Conservation (phyloP, 208 protist species). For the Acanthamoeba royreba region DNA sequence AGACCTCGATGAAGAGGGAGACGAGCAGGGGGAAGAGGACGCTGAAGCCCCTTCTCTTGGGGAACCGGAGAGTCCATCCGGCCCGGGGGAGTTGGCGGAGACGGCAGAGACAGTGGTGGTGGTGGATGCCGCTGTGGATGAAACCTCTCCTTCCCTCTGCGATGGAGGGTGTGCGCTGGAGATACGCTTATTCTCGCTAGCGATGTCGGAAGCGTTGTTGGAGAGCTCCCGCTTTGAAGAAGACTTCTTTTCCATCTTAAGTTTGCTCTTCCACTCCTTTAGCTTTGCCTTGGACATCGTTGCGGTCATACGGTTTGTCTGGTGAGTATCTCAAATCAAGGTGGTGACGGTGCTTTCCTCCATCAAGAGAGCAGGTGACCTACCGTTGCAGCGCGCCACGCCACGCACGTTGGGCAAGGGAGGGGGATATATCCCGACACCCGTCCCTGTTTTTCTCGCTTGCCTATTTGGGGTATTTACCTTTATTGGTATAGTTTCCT, state of each 20-base stretch:
- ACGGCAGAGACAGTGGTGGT: too few relatives aligned
- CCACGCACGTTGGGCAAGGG: too few relatives aligned
- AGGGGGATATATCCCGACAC: too few relatives aligned
- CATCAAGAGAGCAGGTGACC: not conserved
- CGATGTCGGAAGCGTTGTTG: not conserved
- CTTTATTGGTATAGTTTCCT: too few relatives aligned
- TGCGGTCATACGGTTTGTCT: not conserved
- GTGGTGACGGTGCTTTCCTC: not conserved
- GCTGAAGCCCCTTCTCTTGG: too few relatives aligned
- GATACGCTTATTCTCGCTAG: not conserved
- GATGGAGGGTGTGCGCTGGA: not conserved
- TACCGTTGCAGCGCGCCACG: too few relatives aligned
- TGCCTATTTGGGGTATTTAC: too few relatives aligned
- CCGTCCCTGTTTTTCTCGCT: too few relatives aligned
- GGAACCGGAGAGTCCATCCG: not conserved
- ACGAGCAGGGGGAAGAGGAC: too few relatives aligned
- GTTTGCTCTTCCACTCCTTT: not conserved
- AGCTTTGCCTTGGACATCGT: slow-evolving; percentile 4
- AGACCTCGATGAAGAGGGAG: too few relatives aligned
- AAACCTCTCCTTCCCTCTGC: not conserved
- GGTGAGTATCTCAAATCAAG: not conserved
- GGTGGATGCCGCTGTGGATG: not conserved
- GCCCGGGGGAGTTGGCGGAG: not conserved
- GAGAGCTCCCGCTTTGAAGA: not conserved
- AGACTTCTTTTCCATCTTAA: not conserved